Evolutionary conservation across 148 eudicot species (phyloP), one percentile per base, ranked within the genome.

Genomic region (Rhododendron mucronatum): DNA sequence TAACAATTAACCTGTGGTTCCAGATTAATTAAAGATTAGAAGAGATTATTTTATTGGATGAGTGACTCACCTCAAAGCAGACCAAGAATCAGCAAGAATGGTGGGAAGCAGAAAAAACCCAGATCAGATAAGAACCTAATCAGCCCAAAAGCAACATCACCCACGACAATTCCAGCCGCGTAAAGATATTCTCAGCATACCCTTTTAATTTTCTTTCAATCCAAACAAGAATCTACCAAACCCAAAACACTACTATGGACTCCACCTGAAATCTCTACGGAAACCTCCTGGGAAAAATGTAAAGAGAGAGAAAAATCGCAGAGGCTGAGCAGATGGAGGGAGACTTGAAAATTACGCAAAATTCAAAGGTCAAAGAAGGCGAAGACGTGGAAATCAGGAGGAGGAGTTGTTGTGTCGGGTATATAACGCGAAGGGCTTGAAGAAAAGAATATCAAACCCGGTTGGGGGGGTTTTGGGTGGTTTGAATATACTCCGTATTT

Each of bases 331-430:
- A 86, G 7, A 53, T 23, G 59, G 48, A 81, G 4, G 71, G 18
- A 67, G 61, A 26, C 75, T 82, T 65, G 59, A 53, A 14, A 14
- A 13, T 33, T 73, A 82, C 69, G 78, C 83, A 50, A 71, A 71
- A 67, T 82, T 82, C 75, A 86, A 87, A 86, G 90, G 90, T 89
- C 90, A 89, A 86, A 86, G 88, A 78, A 61, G 61, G 79, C 75
- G 81, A 37, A 78, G 41, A 78, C 84, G 86, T 67, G 50, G 57
- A 69, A 57, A 82, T 53, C 33, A 8, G 76, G 86, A 76, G 82
- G 65, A 44, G n/a, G 6, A 30, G 82, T 7, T 75, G 79, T 33
- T 35, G 41, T 35, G 35, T 33, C 15, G 80, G 45, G 80, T 57
- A 5, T 20, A 13, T 69, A 76, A 86, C 88, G 88, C 76, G 33